Evolutionary conservation across 768 basidiomycete genomes (phyloP).

Genomic region (Termitomyces bulborhizus): DNA sequence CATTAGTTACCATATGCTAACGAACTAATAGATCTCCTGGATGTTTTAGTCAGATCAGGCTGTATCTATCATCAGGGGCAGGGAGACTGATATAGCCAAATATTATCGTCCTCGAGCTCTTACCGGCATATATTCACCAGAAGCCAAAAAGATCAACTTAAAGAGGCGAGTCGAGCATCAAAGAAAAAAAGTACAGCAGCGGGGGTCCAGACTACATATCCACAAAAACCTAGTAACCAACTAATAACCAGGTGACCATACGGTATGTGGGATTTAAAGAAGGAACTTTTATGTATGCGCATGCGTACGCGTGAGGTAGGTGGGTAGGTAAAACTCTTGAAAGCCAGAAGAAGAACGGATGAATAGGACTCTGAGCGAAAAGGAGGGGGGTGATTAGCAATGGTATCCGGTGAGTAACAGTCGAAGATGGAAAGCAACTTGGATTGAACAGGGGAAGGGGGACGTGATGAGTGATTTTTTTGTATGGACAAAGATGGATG

Average conservation of each 20-base stretch:
- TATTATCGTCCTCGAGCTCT: neutral
- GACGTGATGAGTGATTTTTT: neutral
- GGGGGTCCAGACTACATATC: constrained; percentile 1
- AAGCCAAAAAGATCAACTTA: neutral
- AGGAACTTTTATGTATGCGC: neutral
- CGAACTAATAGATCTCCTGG: too few species aligned
- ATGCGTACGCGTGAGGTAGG: neutral
- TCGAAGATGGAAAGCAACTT: neutral
- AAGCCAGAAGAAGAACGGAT: neutral
- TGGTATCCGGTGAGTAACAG: constrained; percentile 6
- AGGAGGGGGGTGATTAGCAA: neutral
- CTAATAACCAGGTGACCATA: constrained; percentile 8
- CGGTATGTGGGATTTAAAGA: constrained; percentile 4
- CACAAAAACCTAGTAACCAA: constrained; percentile 4
- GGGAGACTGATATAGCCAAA: neutral
- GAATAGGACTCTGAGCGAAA: too few species aligned
- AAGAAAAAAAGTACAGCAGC: neutral
- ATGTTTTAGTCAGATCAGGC: neutral
- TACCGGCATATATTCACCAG: neutral
- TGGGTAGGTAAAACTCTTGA: neutral
- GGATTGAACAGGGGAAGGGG: neutral
- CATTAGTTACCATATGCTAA: neutral
- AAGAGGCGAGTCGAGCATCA: neutral
- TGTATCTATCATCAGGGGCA: too few species aligned
- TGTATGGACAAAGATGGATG: neutral